Conservation (phyloP, 805 yeast species). For the Metschnikowia kofuensis region DNA sequence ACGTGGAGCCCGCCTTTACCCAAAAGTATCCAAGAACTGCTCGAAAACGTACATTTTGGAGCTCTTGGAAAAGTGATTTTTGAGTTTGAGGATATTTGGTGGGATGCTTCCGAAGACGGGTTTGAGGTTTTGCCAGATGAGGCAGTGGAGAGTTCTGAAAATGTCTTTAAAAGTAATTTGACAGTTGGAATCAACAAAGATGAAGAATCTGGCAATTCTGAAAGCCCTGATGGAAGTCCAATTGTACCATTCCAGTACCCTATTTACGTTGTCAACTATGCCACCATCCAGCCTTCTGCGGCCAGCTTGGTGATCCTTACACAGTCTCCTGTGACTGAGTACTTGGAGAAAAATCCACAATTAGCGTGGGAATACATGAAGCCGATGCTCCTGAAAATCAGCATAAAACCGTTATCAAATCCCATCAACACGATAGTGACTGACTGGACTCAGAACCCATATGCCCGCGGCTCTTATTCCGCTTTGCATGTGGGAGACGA, state of each 20-base stretch:
- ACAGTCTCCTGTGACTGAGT: conserved; percentile 71
- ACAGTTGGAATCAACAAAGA: no score
- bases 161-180: no score
- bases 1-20: conserved; percentile 59
- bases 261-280: conserved; percentile 56
- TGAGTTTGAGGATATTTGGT: conserved; percentile 61
- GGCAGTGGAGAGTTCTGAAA: no score
- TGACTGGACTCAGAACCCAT: conserved; percentile 80
- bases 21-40: conserved; percentile 35
- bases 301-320: conserved; percentile 58
- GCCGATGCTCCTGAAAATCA: conserved; percentile 45
- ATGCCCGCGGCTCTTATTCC: conserved; percentile 76
- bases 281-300: conserved; percentile 22
- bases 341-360: conserved; percentile 47
- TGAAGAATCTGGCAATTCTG: not conserved
- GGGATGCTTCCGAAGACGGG: conserved; percentile 45
- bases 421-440: conserved; percentile 45
- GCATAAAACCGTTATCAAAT: conserved; percentile 13
- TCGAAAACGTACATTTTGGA: conserved; percentile 56
- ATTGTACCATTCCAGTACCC: conserved; percentile 60
- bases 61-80: conserved; percentile 70
- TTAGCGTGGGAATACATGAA: conserved; percentile 55
- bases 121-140: conserved; percentile 17
- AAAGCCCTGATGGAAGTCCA: not conserved
- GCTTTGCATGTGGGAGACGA: conserved; percentile 69